A percentile compares a stretch with the other conserved stretches of the same genome.
Conservation (phyloP, 257 asterid genomes). For the Solanum neorickii region DNA sequence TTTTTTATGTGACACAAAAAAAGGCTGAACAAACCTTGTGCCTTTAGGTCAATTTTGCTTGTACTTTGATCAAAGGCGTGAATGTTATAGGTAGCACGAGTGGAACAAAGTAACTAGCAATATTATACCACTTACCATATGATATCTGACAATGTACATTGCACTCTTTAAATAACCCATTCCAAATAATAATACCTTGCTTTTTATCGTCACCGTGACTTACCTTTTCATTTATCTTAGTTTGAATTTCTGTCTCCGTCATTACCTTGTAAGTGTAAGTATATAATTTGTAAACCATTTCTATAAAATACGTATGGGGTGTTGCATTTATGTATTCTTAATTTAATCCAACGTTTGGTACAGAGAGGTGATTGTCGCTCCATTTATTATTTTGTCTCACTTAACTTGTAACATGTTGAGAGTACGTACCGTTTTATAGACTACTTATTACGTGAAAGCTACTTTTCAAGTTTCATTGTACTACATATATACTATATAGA, state of each 20-base stretch:
- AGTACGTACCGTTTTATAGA: not conserved
- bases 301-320: not conserved
- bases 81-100: not conserved
- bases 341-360: not conserved
- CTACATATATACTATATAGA: not conserved
- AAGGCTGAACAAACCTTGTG: not conserved
- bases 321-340: not conserved
- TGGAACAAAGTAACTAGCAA: not conserved
- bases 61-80: not conserved
- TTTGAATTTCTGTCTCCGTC: not conserved
- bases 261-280: too few species aligned
- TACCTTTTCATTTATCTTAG: too few species aligned
- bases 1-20: not conserved
- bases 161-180: not conserved
- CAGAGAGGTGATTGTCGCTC: not conserved
- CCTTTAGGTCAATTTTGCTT: not conserved
- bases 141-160: not conserved
- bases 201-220: not conserved
- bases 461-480: not conserved
- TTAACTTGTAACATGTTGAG: not conserved
- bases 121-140: not conserved
- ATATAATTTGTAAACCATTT: not conserved
- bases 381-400: not conserved
- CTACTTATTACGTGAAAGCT: not conserved
- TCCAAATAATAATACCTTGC: not conserved